Evolutionary conservation across 257 asterid species (phyloP).

Genomic region (Nicotiana noctiflora): DNA sequence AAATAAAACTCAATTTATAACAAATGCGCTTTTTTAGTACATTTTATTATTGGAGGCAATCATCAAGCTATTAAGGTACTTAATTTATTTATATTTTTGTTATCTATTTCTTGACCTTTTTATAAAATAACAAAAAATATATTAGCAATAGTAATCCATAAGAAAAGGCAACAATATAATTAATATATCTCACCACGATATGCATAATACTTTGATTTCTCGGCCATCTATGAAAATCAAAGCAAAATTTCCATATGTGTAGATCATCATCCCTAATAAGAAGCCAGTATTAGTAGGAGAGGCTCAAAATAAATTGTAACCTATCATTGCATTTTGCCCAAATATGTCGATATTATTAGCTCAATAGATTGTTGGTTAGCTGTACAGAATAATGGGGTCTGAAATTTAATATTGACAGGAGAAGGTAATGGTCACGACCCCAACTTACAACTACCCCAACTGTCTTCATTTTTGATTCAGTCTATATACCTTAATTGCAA

Average conservation of each 20-base stretch:
- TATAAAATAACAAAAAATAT: no score
- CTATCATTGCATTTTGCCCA: neutral
- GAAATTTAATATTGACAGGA: neutral
- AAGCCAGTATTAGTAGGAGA: no score
- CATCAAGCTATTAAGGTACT: no score
- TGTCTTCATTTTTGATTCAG: conserved; percentile 9
- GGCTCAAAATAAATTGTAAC: neutral
- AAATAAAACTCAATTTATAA: no score
- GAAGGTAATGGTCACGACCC: neutral
- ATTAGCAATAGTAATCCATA: no score
- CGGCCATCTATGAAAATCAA: neutral
- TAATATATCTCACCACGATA: neutral
- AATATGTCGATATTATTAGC: neutral
- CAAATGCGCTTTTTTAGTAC: no score
- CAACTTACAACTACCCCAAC: conserved; percentile 30
- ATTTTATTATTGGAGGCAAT: no score
- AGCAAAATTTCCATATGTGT: no score
- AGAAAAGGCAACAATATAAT: no score
- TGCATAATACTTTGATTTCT: neutral
- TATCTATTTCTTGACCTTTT: no score
- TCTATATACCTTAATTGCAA: neutral
- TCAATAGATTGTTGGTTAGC: neutral
- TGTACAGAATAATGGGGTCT: neutral
- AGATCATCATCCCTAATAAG: no score
- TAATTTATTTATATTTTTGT: no score